Conservation (phyloP, 2,329 filamentous ascomycete species). For the Cryoendolithus antarcticus region DNA sequence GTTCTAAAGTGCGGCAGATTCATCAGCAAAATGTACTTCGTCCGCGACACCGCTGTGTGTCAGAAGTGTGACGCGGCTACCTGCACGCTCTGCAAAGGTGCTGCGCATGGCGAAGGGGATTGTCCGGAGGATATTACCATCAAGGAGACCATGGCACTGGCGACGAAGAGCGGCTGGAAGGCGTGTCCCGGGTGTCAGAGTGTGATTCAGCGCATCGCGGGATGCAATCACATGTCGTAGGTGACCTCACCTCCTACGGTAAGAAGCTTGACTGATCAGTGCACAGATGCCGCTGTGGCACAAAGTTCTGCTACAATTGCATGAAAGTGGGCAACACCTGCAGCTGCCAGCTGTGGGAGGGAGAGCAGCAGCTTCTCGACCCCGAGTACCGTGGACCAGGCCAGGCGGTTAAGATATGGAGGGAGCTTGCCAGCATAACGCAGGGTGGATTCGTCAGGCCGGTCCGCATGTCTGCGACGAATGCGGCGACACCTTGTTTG, state of each 20-base stretch:
- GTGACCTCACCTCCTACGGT: background rate
- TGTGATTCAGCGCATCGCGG: background rate
- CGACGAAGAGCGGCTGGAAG: background rate
- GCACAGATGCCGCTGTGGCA: background rate
- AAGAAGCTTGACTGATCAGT: background rate
- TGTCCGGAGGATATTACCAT: background rate
- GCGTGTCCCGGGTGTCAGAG: background rate
- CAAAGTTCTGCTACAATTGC: background rate
- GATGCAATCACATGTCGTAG: background rate
- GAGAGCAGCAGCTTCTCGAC: background rate
- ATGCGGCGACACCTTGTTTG: background rate
- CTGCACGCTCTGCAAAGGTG: background rate
- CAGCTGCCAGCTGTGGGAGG: background rate
- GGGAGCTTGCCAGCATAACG: background rate
- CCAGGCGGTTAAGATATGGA: background rate
- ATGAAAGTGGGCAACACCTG: background rate
- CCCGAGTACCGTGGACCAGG: background rate
- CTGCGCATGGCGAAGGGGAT: background rate
- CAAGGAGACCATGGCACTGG: background rate
- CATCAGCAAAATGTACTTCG: background rate
- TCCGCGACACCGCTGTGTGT: background rate
- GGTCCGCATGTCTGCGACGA: background rate
- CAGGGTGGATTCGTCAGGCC: background rate
- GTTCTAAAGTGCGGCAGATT: background rate
- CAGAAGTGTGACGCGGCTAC: background rate